Conservation (phyloP, 805 yeast genomes). For the Nakazawaea holstii region DNA sequence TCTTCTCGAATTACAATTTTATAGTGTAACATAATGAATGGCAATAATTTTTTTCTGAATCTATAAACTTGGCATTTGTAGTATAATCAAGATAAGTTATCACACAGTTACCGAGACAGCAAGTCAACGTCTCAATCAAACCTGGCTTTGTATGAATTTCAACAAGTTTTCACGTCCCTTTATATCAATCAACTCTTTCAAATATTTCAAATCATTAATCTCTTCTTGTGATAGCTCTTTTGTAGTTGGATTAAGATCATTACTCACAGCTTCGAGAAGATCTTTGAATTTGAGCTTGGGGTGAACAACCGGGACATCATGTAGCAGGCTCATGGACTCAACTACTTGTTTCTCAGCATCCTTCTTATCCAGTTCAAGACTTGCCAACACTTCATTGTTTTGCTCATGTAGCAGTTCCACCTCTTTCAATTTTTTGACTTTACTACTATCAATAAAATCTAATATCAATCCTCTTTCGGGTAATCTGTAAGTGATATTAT, state of each 20-base stretch:
- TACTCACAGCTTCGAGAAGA: constrained; percentile 27
- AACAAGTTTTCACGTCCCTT: constrained; percentile 69
- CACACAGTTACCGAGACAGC: too few relatives aligned
- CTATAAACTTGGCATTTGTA: not conserved
- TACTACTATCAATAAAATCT: constrained; percentile 59
- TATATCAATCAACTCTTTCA: constrained; percentile 55
- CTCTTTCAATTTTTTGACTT: constrained; percentile 27
- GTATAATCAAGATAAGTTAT: too few relatives aligned
- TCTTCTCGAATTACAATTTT: too few relatives aligned
- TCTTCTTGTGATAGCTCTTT: constrained; percentile 32
- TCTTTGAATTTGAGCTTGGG: constrained; percentile 45
- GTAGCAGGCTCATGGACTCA: constrained; percentile 25
- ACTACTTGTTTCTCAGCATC: constrained; percentile 29
- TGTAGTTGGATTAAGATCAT: constrained; percentile 5
- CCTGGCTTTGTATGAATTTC: constrained; percentile 40
- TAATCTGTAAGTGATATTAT: constrained; percentile 52
- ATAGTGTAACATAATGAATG: too few relatives aligned
- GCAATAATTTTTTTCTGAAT: too few relatives aligned
- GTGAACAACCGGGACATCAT: constrained; percentile 25
- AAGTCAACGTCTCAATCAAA: not conserved
- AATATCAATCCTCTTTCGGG: constrained; percentile 65
- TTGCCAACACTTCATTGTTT: constrained; percentile 26
- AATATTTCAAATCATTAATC: constrained; percentile 41
- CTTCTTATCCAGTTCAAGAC: constrained; percentile 18
- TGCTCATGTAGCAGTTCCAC: constrained; percentile 27